Evolutionary conservation across 2,329 filamentous ascomycete species (phyloP), one percentile per base, ranked within the genome.

Genomic region (Colletotrichum sp.): DNA sequence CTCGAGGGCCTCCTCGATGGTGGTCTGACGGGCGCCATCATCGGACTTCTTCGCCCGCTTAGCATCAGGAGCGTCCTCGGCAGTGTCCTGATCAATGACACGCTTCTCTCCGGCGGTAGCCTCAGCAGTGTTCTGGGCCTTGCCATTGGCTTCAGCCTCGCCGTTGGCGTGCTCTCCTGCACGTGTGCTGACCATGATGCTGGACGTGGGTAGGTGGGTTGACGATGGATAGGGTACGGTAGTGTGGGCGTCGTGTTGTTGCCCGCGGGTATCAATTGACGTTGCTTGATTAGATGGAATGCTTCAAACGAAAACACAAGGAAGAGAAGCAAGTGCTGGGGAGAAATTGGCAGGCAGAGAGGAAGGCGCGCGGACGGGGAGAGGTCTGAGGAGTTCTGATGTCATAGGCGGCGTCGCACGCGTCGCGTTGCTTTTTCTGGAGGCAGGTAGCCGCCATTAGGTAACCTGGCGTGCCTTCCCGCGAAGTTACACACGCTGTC

Each of bases 401-500:
- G 74, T 76, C 74, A 76, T 76, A 65, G 73, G 39, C 63, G 39
- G 30, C 21, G 65, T 69, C 12, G 74, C 74, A 65, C 74, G 65
- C 74, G 74, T 73, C 74, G 74, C 70, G 74, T 76, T 76, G 16
- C 71, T 76, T 76, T 72, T 69, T 74, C 36, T 49, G 52, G 34
- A 67, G 32, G 64, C 70, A 66, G 15, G 70, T 76, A 74, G 65
- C 74, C 70, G 59, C 74, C 57, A 74, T 69, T 74, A 76, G 65
- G 74, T 76, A 76, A 76, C 70, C 44, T 8, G 49, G 24, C 49
- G 49, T 65, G 9, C 59, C 44, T 21, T 34, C 26, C 57, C 28
- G 55, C 49, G 57, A 67, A 57, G 55, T 75, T n/a, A 49, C 44
- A 28, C 36, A 63, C 28, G 18, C 8, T 24, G n/a, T 13, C 21